Evolutionary conservation across 257 asterid species (phyloP), one percentile per base, ranked within the genome.

Genomic region (Lantana camara): DNA sequence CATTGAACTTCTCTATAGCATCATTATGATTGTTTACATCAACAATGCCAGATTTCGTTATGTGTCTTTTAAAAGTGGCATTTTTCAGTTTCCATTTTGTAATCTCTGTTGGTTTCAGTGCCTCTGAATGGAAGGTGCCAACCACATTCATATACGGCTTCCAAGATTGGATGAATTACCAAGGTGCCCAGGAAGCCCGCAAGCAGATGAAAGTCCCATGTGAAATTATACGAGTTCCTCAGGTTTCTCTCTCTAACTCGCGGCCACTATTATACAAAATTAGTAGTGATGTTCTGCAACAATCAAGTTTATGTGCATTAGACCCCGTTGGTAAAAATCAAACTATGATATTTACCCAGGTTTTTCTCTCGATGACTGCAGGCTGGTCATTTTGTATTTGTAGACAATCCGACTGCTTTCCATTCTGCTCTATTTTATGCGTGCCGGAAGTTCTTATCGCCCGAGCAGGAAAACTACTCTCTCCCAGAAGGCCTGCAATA

Each of bases 91-190:
- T 51, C 6, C 51, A 45, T 17, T 15, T 24, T 41, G 5, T 60
- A 37, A 4, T 23, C 9, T 19, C 8, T 66, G 16, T 73, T 61
- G 35, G 19, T 60, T 76, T 67, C 83, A 89, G 96, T 64, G 92
- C 90, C 21, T 71, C 93, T 0, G 95, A 86, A 17, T 89, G 92
- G 95, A 89, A 82, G 77, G 95, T 89, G 63, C 93, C 96, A 7
- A 89, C 90, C 5, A 67, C 95, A 24, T 89, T 89, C 75, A 89
- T 89, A n/a, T 89, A 89, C 58, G 96, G 96, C 41, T 11, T 69
- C 66, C 71, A 89, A 51, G 96, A 89, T 77, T 89, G 96, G 96
- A 89, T 89, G 96, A 74, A 77, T 66, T 89, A 82, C 74, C 56
- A 79, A 80, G 95, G 90, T 53, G 95, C 96, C 5, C 83, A 79